phyloP scores from a whole-genome alignment of 2,329 filamentous ascomycete species.

The Cryphonectria japonica region DNA sequence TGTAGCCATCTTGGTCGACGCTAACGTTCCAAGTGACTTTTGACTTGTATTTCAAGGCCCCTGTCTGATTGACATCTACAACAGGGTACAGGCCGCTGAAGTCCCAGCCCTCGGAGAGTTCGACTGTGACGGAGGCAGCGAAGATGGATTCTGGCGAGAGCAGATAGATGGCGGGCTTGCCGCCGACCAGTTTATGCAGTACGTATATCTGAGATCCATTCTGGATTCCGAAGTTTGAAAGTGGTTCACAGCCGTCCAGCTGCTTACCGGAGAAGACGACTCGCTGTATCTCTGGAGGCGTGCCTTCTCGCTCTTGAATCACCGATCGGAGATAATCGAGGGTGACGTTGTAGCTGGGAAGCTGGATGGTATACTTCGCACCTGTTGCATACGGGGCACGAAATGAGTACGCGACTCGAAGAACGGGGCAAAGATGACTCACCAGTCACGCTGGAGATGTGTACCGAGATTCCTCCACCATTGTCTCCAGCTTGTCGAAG shows the following conservation, averaged over 20 bases:
- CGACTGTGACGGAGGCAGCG: background rate
- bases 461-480: background rate
- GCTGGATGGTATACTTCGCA: background rate
- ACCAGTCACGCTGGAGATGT: background rate
- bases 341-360: background rate
- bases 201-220: background rate
- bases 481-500: background rate
- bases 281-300: background rate
- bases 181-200: background rate
- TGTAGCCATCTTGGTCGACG: background rate
- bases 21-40: background rate
- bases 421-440: background rate
- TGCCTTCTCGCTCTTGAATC: background rate
- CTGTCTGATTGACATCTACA: background rate
- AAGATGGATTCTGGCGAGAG: background rate
- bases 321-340: background rate
- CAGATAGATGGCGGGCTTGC: background rate
- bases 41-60: background rate
- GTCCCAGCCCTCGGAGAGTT: background rate
- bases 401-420: background rate
- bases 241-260: background rate
- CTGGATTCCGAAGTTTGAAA: background rate
- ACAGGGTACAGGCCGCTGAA: slow-evolving; percentile 4
- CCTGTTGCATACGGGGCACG: background rate
- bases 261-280: background rate